These are phyloP conservation scores for Elaeis oleifera DNA, from an alignment of 202 grass and related monocot genomes.

Conservation along the genomic window DNA sequence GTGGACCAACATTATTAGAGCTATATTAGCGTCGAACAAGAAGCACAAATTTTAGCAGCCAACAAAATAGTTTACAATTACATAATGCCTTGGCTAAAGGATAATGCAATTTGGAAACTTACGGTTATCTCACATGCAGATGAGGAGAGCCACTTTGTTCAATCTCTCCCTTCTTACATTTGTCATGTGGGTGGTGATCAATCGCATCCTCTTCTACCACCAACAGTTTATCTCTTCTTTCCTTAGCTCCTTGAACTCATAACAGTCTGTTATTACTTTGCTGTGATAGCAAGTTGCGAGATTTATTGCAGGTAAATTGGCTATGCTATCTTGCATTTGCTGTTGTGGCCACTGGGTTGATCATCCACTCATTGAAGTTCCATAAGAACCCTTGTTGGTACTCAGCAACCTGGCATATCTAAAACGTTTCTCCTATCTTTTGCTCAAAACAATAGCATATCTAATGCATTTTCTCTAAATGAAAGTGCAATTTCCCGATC, in stretches of 20 bases:
- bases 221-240: slow-evolving; percentile 36
- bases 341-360: slow-evolving; percentile 52
- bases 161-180: slow-evolving; percentile 76
- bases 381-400: too few species aligned
- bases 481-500: too few species aligned
- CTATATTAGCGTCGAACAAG: too few species aligned
- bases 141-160: slow-evolving; percentile 42
- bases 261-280: too few species aligned
- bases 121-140: slow-evolving; percentile 4
- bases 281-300: not conserved
- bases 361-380: slow-evolving; percentile 55
- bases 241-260: not conserved
- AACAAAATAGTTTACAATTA: too few species aligned
- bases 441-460: too few species aligned
- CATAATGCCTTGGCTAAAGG: too few species aligned
- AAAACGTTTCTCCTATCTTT: too few species aligned
- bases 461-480: too few species aligned
- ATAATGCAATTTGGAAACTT: not conserved
- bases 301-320: slow-evolving; percentile 43
- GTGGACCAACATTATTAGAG: too few species aligned
- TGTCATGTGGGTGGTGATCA: slow-evolving; percentile 83
- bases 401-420: too few species aligned
- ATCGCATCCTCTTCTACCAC: slow-evolving; percentile 73
- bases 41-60: too few species aligned
- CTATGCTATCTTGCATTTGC: slow-evolving; percentile 60